Evolutionary conservation across 805 yeast species (phyloP), one percentile per base, ranked within the genome.

Genomic region (Saccharomycopsis sp.): DNA sequence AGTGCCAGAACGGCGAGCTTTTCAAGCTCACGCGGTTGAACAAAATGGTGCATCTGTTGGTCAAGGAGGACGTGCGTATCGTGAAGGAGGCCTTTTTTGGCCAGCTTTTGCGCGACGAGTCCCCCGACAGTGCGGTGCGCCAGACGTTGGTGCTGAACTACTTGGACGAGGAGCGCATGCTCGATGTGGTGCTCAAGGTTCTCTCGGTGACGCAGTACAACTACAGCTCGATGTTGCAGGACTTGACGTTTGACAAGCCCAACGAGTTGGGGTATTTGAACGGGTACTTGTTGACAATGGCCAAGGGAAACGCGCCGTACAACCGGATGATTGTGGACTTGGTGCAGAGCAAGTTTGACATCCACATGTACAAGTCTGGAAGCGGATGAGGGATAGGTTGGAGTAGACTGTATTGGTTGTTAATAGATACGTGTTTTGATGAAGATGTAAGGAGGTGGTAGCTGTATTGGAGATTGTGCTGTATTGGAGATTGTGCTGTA

Each of bases 261-360:
- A 88, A 94, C 0, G 99, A 92, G 67, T 80, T 92, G 20, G 87
- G 85, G 60, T 87, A 80, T 67, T 84, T 92, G 59, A 94, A 91
- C 67, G 97, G 97, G 0, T 89, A 83, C 66, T 76, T 91, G 12
- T 84, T 79, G 1, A 67, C 66, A 4, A 70, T 83, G 55, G 96
- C 89, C 1, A 64, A 69, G 34, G 71, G 73, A 58, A 70, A 76
- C 52, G 73, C 59, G 16, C 53, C 55, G 2, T 16, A 14, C 9
- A 60, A 60, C 37, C 55, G 40, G 16, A 14, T 58, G 18, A 15
- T 60, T 21, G 37, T 58, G 5, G 55, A 53, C 15, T 15, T 60
- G 16, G 56, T 60, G 3, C 55, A 57, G 51, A 53, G 56, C 34
- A 60, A 60, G 44, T 24, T 18, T 15, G 59, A 57, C 34, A n/a